A percentile compares a stretch with the other conserved stretches of the same genome.
Conservation (phyloP, 106 monocot genomes). For the Dendrobium catenatum region DNA sequence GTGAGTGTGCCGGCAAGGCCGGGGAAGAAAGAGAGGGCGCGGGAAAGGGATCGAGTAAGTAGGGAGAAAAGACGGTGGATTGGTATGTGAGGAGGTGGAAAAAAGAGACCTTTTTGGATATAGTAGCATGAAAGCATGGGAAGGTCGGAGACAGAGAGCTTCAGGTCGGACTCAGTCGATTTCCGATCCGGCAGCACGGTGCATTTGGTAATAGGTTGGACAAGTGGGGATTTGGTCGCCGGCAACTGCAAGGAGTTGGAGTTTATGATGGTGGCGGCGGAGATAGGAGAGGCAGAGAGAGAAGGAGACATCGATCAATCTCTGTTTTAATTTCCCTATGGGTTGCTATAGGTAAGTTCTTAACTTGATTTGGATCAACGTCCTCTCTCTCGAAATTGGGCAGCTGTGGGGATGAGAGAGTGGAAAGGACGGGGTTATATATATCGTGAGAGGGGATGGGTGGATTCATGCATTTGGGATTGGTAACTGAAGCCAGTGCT, state of each 20-base stretch:
- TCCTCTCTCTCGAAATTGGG: too few species aligned
- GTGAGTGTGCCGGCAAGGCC: slow-evolving; percentile 66
- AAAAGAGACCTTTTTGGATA: slow-evolving; percentile 92
- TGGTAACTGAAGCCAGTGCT: too few species aligned
- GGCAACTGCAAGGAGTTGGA: neutral
- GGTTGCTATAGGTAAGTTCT: too few species aligned
- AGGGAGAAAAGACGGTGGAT: slow-evolving; percentile 23
- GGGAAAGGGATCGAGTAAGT: slow-evolving; percentile 56
- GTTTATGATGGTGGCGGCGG: neutral
- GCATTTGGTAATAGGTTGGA: slow-evolving; percentile 21
- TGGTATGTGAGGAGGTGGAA: slow-evolving; percentile 32
- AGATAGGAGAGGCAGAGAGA: neutral
- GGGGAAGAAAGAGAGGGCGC: slow-evolving; percentile 56
- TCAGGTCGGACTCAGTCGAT: slow-evolving; percentile 33
- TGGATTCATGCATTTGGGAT: too few species aligned
- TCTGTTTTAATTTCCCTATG: too few species aligned
- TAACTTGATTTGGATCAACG: too few species aligned
- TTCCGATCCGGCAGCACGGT: slow-evolving; percentile 35
- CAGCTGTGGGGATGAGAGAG: too few species aligned
- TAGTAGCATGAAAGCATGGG: slow-evolving; percentile 95
- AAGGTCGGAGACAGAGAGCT: slow-evolving; percentile 77
- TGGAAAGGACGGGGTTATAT: too few species aligned
- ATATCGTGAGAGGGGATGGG: too few species aligned
- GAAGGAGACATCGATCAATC: neutral
- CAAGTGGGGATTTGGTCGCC: neutral